Evolutionary conservation across 208 protist species (phyloP), one percentile per base, ranked within the genome.

Genomic region (Angomonas ambiguus): DNA sequence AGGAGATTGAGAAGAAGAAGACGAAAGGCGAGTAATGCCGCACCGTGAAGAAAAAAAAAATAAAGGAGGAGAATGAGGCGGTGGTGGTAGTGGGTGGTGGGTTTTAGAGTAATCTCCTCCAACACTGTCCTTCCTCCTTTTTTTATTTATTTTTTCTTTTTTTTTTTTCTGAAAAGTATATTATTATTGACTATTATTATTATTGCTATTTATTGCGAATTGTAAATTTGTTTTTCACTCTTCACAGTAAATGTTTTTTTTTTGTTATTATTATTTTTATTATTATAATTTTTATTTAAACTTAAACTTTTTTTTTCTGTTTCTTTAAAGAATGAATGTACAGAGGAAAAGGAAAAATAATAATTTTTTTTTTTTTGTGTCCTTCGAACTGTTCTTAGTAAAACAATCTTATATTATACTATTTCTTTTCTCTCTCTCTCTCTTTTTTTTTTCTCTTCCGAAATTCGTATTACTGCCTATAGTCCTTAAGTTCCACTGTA

Each of bases 291-390:
- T 57, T 57, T 28, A 57, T 57, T 57, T 27, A 22, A 28, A 57
- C 13, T 28, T 27, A 10, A n/a, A n/a, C 65, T 70, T 34, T 58
- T 71, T 60, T 62, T 57, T 63, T 66, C 62, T 67, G 67, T 57
- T 11, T 30, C 68, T 57, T 74, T 41, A n/a, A 32, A 38, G 35
- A 33, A 59, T 8, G 25, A 38, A n/a, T 59, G 28, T 18, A 55
- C 4, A 18, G 16, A 55, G 28, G 49, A 16, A 4, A 18, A 55
- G 16, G 28, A 18, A 55, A 55, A 55, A 55, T 30, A 4, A 55
- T 5, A 25, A 55, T 55, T 55, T 55, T 55, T 55, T 55, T 18
- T 48, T 48, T 48, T 48, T 48, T 48, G 11, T 13, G 18, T 18
- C 28, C 13, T 20, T 20, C 28, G 6, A 57, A 24, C 20, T 57